Base-by-base conservation (phyloP, 2,329 filamentous ascomycete genomes). In the Polychaeton citri region DNA sequence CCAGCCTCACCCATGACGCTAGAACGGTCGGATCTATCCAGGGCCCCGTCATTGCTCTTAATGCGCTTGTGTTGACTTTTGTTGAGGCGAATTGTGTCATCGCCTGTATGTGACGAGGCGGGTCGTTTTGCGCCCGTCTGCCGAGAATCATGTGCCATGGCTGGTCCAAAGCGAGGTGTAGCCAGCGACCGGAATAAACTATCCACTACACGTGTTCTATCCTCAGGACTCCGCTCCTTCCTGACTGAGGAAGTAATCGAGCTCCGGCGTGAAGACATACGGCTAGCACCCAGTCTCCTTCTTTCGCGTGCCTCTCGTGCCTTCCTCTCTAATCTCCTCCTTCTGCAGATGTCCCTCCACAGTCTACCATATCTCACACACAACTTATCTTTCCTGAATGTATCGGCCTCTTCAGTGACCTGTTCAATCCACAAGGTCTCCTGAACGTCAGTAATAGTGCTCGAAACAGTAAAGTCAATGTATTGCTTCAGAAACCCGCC, bases 401-500 rank as follows among this genome's bases (percentile, higher is more conserved):
- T 47, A 34, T 51, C 51, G 21, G 49, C 49, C 44, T 50, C 42
- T 35, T 38, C 45, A 24, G 47, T 46, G 30, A 49, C 39, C 17
- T 43, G 45, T 35, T 55, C 55, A 13, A 49, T 38, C 35, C 56
- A 48, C 21, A 58, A 39, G 34, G 57, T 38, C 32, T 53, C 53
- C 31, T 55, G 48, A 2, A 50, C 48, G 21, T 53, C 48, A 3
- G 49, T 46, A n/a, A 62, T 54, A 8, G 60, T 49, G 8, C 53
- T 49, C 4, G 49, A 45, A 17, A 59, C 50, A 32, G 48, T 46
- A 32, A 58, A 60, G 30, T 66, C 61, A 18, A 68, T 45, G 38
- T 58, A 67, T 37, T 68, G 64, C 37, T 60, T 50, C 21, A 68
- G 43, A 15, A 66, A 48, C n/a, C 65, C 65, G 2, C 52, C 44